Percentiles rank a stretch among this genome's conserved stretches.
Conservation (phyloP, 2,329 filamentous ascomycete genomes). For the Leptographium flavum region DNA sequence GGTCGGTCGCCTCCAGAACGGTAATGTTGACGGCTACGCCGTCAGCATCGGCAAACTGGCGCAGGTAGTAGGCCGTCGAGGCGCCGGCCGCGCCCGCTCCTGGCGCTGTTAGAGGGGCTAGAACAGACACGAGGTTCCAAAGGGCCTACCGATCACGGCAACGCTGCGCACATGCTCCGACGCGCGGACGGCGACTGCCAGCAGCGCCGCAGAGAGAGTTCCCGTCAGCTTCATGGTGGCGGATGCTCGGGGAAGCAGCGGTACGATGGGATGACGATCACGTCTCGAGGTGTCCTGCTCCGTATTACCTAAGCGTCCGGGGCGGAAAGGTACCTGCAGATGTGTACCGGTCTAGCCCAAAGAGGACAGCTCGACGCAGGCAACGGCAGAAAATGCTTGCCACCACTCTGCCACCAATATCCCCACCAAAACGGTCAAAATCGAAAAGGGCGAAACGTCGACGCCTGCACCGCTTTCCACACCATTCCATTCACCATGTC, state of each 20-base stretch:
- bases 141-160: slow-evolving; percentile 15
- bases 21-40: slow-evolving; percentile 60
- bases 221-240: background rate
- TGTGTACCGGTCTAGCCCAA: too few relatives aligned
- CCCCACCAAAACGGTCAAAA: slow-evolving; percentile 9
- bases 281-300: too few relatives aligned
- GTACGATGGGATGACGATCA: too few relatives aligned
- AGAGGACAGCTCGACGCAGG: too few relatives aligned
- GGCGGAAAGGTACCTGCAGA: too few relatives aligned
- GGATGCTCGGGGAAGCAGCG: too few relatives aligned
- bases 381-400: slow-evolving; percentile 2
- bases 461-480: too few relatives aligned
- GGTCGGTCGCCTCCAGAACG: slow-evolving; percentile 66
- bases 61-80: slow-evolving; percentile 72
- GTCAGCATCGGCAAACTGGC: slow-evolving; percentile 51
- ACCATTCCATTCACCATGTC: slow-evolving; percentile 51
- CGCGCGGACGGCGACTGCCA: background rate
- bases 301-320: too few relatives aligned
- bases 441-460: slow-evolving; percentile 8
- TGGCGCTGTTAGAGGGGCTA: too few relatives aligned
- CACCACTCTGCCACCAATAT: background rate
- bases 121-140: too few relatives aligned
- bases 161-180: slow-evolving; percentile 12
- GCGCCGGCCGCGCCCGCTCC: slow-evolving; percentile 83
- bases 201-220: background rate